Evolutionary conservation across 352 stramenopile species (phyloP), one percentile per base, ranked within the genome.

Genomic region (Phytopythium mirpurense): DNA sequence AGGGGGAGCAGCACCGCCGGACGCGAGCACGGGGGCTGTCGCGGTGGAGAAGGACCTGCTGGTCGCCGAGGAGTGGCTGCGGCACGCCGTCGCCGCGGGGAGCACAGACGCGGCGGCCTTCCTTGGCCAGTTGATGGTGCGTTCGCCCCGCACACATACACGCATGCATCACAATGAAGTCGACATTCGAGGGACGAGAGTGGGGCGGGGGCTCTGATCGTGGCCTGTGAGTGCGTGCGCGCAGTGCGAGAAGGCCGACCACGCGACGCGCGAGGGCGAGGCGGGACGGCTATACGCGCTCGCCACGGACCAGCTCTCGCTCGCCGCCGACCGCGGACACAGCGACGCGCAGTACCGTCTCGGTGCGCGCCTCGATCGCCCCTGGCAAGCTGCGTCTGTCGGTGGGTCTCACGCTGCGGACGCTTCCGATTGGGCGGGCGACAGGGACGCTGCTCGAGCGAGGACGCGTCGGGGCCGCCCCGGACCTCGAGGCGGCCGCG

Each of bases 281-380:
- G 50, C 57, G 34, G 54, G 64, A 8, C 72, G 83, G 34, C 52
- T 78, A 27, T 67, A 78, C 59, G 56, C 62, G 19, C 41, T 77
- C 36, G 72, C 68, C 50, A 65, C 47, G 18, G 54, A 73, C n/a
- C 67, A 67, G 8, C 82, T 83, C 50, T 57, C 62, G 2, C 65
- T 79, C 18, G 78, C 82, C 23, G 79, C 75, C 0, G 64, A 77
- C 16, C 72, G 78, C 44, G 75, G 79, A 0, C 71, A 89, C 48
- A 51, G 59, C 9, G 62, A 79, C 16, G 75, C 79, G 3, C 82
- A 92, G 57, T 82, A 63, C 52, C 62, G 76, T 19, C 54, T 87
- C 21, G 76, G 73, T 72, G 65, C 21, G 29, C 29, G 18, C 7
- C 5, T 35, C 8, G 27, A 0, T 12, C 2, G 5, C 48, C 37